Base-by-base conservation (phyloP, 257 asterid species). In the Ballota nigra region DNA sequence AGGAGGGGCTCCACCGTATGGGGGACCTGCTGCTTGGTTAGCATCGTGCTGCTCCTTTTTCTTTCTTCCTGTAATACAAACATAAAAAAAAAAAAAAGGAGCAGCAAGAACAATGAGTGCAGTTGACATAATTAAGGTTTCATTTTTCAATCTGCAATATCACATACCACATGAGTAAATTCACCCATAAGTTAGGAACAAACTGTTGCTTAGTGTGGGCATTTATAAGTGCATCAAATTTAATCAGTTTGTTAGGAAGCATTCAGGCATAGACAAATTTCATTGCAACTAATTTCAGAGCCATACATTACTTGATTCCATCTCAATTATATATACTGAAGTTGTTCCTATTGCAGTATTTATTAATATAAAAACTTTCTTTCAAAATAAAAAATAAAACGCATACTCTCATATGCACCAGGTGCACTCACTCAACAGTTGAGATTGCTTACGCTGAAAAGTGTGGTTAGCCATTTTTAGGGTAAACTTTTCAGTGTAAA, bases 1-100 rank as follows among this genome's bases (percentile, higher is more conserved):
- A 63, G 96, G 91, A 79, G 96, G 96, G 41, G 96, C 82, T 59
- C 86, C 84, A 51, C 97, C 98, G 73, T 86, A 88, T 4, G 88
- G 96, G 45, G 92, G 84, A 73, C 86, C 96, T 29, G 65, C 87
- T 59, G 88, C 91, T 71, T 87, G 96, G 82, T 83, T 86, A 66
- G 90, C 83, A 78, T 92, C 96, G 12, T 76, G 93, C 69, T 87
- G 97, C 40, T 95, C 97, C 82, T 92, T 95, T 70, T 90, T 92
- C 97, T 92, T 95, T 78, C 82, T 83, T 66, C 97, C 99, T 94
- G 90, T 59, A 69, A 75, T 68, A 75, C 53, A 69, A 53, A 51
- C 28, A 72, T 29, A 47, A 12, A 56, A 16, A 43, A n/a, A 63
- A 31, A 12, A 56, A 16, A 43, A n/a, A 63, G 23, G 19, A 43